A percentile compares a stretch with the other conserved stretches of the same genome.
These are phyloP conservation scores for Cladosporium austrohemisphaericum DNA, from an alignment of 2,329 filamentous ascomycete genomes.

Conservation along the genomic window DNA sequence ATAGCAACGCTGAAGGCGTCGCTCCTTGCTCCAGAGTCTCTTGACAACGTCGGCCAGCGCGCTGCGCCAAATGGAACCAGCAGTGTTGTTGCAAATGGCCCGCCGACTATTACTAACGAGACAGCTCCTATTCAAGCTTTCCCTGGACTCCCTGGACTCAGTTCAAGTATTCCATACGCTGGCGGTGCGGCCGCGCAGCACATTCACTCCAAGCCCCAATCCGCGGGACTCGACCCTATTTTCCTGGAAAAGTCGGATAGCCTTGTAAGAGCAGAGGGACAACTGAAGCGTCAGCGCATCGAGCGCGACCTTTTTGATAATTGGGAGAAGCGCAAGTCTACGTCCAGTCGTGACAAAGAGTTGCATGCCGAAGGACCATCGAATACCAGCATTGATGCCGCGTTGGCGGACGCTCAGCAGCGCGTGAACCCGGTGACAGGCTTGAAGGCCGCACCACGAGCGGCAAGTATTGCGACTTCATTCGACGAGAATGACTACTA, in stretches of 20 bases:
- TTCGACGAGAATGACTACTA: slow-evolving; percentile 95
- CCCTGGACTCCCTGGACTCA: slow-evolving; percentile 25
- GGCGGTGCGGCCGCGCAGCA: slow-evolving; percentile 6
- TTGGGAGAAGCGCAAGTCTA: slow-evolving; percentile 59
- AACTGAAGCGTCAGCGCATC: slow-evolving; percentile 74
- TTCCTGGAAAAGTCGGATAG: slow-evolving; percentile 82
- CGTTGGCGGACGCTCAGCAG: slow-evolving; percentile 59
- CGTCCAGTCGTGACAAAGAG: slow-evolving; percentile 48
- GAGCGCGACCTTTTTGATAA: slow-evolving; percentile 76
- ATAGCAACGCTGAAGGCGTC: slow-evolving; percentile 36
- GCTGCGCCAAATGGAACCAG: slow-evolving; percentile 1
- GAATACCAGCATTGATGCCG: slow-evolving; percentile 41
- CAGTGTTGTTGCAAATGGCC: slow-evolving; percentile 3
- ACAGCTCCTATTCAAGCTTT: slow-evolving; percentile 13
- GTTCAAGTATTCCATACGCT: slow-evolving; percentile 7
- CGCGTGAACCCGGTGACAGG: slow-evolving; percentile 67
- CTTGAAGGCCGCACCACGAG: slow-evolving; percentile 55
- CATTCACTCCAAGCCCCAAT: slow-evolving; percentile 19
- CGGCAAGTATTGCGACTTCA: slow-evolving; percentile 59
- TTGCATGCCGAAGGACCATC: slow-evolving; percentile 45
- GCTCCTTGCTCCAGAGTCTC: slow-evolving; percentile 14
- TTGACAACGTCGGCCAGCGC: slow-evolving; percentile 1
- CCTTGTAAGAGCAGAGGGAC: slow-evolving; percentile 75
- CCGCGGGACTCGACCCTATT: slow-evolving; percentile 69
- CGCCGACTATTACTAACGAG: neutral